A percentile compares a stretch with the other conserved stretches of the same genome.
Evolutionary conservation across 2,329 filamentous ascomycete genomes (phyloP).

Genomic region (Cytospora chrysosperma): DNA sequence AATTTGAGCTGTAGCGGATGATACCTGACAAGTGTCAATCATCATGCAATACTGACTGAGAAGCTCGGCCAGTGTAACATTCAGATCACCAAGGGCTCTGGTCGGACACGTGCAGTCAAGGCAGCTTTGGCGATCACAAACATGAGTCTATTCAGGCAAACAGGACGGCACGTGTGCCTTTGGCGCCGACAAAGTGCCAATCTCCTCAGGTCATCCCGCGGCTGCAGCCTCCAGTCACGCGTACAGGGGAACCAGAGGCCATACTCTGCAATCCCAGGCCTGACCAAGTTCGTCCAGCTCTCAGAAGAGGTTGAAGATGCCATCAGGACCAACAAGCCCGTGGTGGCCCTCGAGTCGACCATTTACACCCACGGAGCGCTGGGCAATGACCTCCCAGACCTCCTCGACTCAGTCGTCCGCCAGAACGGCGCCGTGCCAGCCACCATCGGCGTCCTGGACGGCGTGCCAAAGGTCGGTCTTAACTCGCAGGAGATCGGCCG

Average conservation of each 20-base stretch:
- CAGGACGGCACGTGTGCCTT: neutral
- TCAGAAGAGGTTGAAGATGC: conserved; percentile 83
- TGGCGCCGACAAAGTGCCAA: neutral
- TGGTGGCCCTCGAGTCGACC: conserved; percentile 91
- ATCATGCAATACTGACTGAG: neutral
- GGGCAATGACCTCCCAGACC: conserved; percentile 56
- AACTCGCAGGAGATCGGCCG: conserved; percentile 67
- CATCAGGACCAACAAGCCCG: conserved; percentile 69
- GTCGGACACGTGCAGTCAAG: neutral
- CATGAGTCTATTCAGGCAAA: conserved; percentile 11
- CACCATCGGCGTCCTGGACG: conserved; percentile 84
- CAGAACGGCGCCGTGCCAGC: conserved; percentile 81
- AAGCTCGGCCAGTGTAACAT: neutral
- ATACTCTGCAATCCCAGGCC: conserved; percentile 23
- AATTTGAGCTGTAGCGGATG: neutral
- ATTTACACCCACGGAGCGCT: conserved; percentile 95
- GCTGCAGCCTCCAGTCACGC: neutral
- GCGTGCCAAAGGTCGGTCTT: conserved; percentile 79
- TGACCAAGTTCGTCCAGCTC: conserved; percentile 59
- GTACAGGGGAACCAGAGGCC: neutral
- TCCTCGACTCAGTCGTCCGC: conserved; percentile 79
- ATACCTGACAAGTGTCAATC: neutral
- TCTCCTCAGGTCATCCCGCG: neutral
- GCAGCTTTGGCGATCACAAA: neutral
- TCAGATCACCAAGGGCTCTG: neutral